A percentile compares a stretch with the other conserved stretches of the same genome.
These are phyloP conservation scores for Alternaria tenuissima DNA, from an alignment of 2,329 filamentous ascomycete species.

Conservation along the genomic window DNA sequence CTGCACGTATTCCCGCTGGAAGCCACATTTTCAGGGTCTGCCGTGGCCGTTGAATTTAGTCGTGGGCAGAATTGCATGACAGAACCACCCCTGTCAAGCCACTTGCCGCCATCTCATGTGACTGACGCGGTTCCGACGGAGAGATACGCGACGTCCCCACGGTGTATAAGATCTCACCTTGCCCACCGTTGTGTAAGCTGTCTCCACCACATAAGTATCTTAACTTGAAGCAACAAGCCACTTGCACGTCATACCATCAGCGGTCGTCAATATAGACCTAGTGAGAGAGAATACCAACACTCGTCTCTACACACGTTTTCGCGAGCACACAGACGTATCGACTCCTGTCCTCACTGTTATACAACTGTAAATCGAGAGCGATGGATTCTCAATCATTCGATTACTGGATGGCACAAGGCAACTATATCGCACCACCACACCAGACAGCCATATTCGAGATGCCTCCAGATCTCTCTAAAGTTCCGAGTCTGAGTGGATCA, in stretches of 20 bases:
- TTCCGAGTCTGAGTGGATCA: constrained; percentile 50
- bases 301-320: background rate
- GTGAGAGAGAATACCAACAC: background rate
- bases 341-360: constrained; percentile 10
- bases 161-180: constrained; percentile 47
- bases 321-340: constrained; percentile 15
- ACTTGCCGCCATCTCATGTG: constrained; percentile 28
- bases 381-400: constrained; percentile 51
- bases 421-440: constrained; percentile 42
- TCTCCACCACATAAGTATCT: constrained; percentile 35
- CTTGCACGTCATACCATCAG: constrained; percentile 5
- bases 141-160: constrained; percentile 25
- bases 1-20: constrained; percentile 35
- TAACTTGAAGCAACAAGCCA: constrained; percentile 17
- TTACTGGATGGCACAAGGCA: constrained; percentile 49
- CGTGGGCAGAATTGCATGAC: constrained; percentile 26
- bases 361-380: constrained; percentile 7
- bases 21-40: constrained; percentile 27
- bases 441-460: constrained; percentile 46
- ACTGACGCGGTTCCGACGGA: constrained; percentile 33
- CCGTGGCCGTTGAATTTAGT: constrained; percentile 40
- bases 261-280: constrained; percentile 3
- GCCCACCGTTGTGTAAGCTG: constrained; percentile 43
- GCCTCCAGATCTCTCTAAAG: constrained; percentile 46
- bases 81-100: constrained; percentile 31